Percentiles rank a stretch among this genome's conserved stretches.
These are phyloP conservation scores for Mycosphaerelloides madeirae DNA, from an alignment of 2,329 filamentous ascomycete genomes.

Conservation along the genomic window DNA sequence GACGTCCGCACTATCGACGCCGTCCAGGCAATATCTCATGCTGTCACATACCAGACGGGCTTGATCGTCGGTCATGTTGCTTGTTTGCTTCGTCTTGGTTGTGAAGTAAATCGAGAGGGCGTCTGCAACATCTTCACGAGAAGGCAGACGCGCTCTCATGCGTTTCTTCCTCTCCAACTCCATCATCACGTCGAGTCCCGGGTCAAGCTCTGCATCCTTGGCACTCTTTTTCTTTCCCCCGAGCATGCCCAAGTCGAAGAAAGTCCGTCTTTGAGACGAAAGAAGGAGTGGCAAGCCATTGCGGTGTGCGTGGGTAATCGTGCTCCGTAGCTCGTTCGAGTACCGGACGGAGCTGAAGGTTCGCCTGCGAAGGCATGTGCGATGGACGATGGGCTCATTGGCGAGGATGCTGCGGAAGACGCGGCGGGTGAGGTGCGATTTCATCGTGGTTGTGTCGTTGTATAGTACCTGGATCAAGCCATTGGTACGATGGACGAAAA, in stretches of 20 bases:
- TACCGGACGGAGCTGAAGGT: conserved; percentile 16
- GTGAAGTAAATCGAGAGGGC: conserved; percentile 63
- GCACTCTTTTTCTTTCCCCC: conserved; percentile 55
- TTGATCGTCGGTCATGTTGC: conserved; percentile 61
- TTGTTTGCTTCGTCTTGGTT: conserved; percentile 38
- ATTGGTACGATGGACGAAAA: background rate
- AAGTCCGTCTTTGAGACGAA: conserved; percentile 43
- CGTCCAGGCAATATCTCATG: conserved; percentile 52
- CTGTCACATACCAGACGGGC: conserved; percentile 57
- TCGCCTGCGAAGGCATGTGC: conserved; percentile 41
- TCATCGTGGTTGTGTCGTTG: conserved; percentile 40
- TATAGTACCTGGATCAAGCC: conserved; percentile 1
- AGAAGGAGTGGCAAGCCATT: background rate
- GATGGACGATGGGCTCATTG: conserved; percentile 45
- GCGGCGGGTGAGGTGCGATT: conserved; percentile 56
- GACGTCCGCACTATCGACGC: no score
- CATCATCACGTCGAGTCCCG: conserved; percentile 67
- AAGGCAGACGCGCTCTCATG: conserved; percentile 61
- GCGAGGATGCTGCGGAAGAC: conserved; percentile 56
- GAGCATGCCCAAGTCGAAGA: conserved; percentile 57
- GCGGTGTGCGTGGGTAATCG: background rate
- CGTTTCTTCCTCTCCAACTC: conserved; percentile 60
- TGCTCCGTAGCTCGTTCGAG: no score
- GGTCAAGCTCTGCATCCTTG: conserved; percentile 61
- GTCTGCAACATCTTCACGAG: conserved; percentile 56